A percentile compares a stretch with the other conserved stretches of the same genome.
Evolutionary conservation across 495 filamentous ascomycete species (phyloP).

Genomic region (Glarea lozoyensis): DNA sequence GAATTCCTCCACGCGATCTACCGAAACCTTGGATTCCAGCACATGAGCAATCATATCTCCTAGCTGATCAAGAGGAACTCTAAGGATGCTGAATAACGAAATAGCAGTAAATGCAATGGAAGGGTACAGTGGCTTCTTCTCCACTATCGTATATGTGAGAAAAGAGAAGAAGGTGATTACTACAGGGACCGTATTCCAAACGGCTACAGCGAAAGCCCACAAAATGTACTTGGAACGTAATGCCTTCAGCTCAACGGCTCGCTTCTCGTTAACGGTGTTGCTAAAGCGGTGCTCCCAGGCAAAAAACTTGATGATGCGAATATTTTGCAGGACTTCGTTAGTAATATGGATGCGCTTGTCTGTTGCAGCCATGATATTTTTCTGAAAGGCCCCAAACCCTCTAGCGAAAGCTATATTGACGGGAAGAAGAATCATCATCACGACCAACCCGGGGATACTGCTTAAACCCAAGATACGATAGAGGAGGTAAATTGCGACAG

Average conservation of each 20-base stretch:
- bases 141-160: constrained; percentile 82
- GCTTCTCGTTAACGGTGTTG: constrained; percentile 79
- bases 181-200: constrained; percentile 95
- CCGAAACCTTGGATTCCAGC: constrained; percentile 92
- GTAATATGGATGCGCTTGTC: constrained; percentile 95
- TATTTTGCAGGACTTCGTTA: constrained; percentile 95
- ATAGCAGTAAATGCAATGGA: constrained; percentile 95
- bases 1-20: constrained; percentile 95
- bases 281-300: constrained; percentile 95
- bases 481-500: constrained; percentile 45
- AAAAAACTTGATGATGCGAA: constrained; percentile 99
- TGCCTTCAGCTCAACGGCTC: constrained; percentile 65
- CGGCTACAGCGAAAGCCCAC: constrained; percentile 82
- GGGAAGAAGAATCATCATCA: constrained; percentile 84
- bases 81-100: constrained; percentile 91
- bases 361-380: constrained; percentile 85
- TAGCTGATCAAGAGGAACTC: constrained; percentile 89
- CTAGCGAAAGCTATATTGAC: constrained; percentile 81
- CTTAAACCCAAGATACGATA: constrained; percentile 87
- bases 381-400: constrained; percentile 76
- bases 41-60: constrained; percentile 99
- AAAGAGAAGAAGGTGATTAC: constrained; percentile 96
- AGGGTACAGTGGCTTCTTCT: constrained; percentile 81
- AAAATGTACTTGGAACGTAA: constrained; percentile 77
- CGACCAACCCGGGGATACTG: constrained; percentile 86